Percentiles rank a stretch among this genome's conserved stretches.
These are phyloP conservation scores for Ogataea trehaloabstinens DNA, from an alignment of 805 yeast genomes.

Conservation along the genomic window DNA sequence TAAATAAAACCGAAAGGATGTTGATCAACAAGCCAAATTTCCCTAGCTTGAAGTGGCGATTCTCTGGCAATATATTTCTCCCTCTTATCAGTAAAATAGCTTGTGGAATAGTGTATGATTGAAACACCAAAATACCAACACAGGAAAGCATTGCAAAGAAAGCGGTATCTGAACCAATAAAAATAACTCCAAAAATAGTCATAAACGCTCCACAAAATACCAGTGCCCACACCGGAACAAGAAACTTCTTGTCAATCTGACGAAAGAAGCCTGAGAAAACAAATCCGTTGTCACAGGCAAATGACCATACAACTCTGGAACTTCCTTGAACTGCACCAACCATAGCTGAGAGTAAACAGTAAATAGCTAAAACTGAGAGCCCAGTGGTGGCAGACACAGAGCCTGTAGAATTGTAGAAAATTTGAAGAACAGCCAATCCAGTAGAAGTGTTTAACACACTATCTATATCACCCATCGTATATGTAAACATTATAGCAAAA, in stretches of 20 bases:
- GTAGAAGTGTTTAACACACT: conserved; percentile 14
- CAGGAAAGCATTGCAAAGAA: conserved; percentile 33
- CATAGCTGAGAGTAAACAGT: conserved; percentile 12
- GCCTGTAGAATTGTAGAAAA: conserved; percentile 16
- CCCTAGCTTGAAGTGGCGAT: conserved; percentile 37
- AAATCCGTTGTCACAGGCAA: conserved; percentile 26
- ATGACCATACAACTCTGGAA: conserved; percentile 22
- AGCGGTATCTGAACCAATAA: conserved; percentile 45
- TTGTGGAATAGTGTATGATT: conserved; percentile 45
- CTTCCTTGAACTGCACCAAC: conserved; percentile 16
- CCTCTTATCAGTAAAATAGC: conserved; percentile 45
- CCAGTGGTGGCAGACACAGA: conserved; percentile 14
- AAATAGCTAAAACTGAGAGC: conserved; percentile 11
- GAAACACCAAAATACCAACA: conserved; percentile 35
- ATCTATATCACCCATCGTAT: conserved; percentile 24
- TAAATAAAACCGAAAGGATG: conserved; percentile 20
- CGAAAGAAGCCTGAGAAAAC: conserved; percentile 24
- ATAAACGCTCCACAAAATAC: conserved; percentile 47
- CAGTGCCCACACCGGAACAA: conserved; percentile 20
- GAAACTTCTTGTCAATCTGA: conserved; percentile 16
- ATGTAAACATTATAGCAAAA: conserved; percentile 30
- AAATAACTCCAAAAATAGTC: conserved; percentile 59
- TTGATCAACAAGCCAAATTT: conserved; percentile 34
- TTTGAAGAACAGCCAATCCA: conserved; percentile 12
- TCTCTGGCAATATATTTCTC: conserved; percentile 8